Base-by-base conservation (phyloP, 2,329 filamentous ascomycete genomes). In the Diaporthe ampelina region DNA sequence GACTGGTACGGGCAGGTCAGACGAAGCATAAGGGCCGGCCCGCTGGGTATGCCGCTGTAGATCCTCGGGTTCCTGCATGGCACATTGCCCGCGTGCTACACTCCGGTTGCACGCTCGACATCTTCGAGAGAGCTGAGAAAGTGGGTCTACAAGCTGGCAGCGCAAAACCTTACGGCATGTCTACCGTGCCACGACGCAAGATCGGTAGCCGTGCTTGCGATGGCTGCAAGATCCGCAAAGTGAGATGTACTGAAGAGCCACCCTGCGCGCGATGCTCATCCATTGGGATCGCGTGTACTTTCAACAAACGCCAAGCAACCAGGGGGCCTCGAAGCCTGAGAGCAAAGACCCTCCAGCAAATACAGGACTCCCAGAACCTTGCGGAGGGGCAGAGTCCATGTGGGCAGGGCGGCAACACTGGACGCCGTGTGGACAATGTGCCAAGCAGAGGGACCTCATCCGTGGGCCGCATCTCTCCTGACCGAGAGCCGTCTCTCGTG, bases 161-260 rank as follows among this genome's bases (percentile, higher is more conserved):
- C 40, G 11, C 59, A 7, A 37, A 37, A 3, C 48, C 35, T 35
- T 17, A 35, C 59, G 35, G 8, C 52, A 68, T 73, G 56, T 68
- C 73, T 54, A 52, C 69, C n/a, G 17, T 68, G 45, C 74, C 70
- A 70, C 74, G 77, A 57, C 77, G 80, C 70, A 83, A 81, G 76
- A 81, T 83, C 40, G 81, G 79, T 57, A 85, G 84, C 74, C 78
- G 85, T 40, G 86, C 87, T 15, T 88, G 87, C 78, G 87, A 89
- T 75, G 86, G 84, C 26, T 89, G 87, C 81, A 88, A 87, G 80
- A 83, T 89, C 56, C 84, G 87, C 72, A 89, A 89, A 80, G 85
- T 89, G 74, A 84, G 85, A 61, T 89, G 87, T 78, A 85, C 84
- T 19, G 87, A 87, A 65, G 80, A 81, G 2, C 81, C 85, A 29